Evolutionary conservation across 164 flowering plant species (phyloP).

Genomic region (Buxus sempervirens): DNA sequence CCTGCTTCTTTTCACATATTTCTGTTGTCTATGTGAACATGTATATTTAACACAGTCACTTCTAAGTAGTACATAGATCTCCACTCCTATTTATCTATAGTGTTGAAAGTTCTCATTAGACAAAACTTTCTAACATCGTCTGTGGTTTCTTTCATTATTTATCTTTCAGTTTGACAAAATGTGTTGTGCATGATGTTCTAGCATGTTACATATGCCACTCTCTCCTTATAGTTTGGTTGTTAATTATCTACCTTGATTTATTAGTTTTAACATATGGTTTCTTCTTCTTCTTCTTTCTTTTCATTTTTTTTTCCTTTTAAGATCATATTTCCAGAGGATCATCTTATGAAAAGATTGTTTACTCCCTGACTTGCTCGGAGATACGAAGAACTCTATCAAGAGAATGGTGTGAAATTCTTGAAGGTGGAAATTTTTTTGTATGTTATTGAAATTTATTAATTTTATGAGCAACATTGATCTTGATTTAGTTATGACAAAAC

Average conservation of each 20-base stretch:
- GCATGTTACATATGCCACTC: too few relatives aligned
- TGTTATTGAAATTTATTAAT: neutral
- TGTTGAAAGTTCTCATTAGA: too few relatives aligned
- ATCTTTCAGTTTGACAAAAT: neutral
- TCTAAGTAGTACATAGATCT: neutral
- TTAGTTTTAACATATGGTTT: neutral
- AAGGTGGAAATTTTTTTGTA: slow-evolving; percentile 42
- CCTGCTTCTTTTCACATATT: neutral
- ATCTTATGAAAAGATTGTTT: slow-evolving; percentile 79
- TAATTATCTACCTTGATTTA: neutral
- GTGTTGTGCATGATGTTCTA: neutral
- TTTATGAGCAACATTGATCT: neutral
- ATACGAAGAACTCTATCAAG: slow-evolving; percentile 73
- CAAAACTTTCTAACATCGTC: too few relatives aligned
- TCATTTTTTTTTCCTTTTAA: slow-evolving; percentile 10
- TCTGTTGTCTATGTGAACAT: neutral
- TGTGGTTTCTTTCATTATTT: neutral
- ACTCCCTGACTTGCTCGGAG: slow-evolving; percentile 74
- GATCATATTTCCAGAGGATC: slow-evolving; percentile 77
- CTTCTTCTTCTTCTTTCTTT: too few relatives aligned
- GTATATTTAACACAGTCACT: neutral
- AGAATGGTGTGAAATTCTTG: slow-evolving; percentile 76
- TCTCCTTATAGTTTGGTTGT: neutral
- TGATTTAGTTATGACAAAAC: neutral
- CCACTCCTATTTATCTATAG: too few relatives aligned